A percentile compares a stretch with the other conserved stretches of the same genome.
Conservation (phyloP, 2,329 filamentous ascomycete genomes). For the Aspergillus terreus region DNA sequence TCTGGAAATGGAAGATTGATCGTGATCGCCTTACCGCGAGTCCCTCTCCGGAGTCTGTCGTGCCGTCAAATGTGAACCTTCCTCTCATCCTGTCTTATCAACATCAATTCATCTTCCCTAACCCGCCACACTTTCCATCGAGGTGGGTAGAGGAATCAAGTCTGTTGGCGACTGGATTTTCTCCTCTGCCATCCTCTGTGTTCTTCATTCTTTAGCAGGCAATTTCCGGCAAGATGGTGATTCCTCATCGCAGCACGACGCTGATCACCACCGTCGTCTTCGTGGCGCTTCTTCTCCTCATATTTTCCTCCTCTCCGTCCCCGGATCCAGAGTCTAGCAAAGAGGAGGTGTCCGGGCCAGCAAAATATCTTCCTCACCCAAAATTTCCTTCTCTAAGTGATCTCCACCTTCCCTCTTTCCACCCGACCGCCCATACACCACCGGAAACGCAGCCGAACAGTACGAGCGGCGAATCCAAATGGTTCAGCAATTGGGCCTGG, state of each 20-base stretch:
- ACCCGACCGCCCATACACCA: constrained; percentile 65
- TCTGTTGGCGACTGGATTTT: background rate
- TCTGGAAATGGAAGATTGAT: background rate
- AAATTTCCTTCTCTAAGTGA: constrained; percentile 51
- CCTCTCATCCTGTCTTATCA: background rate
- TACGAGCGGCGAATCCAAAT: constrained; percentile 71
- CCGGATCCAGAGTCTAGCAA: constrained; percentile 18
- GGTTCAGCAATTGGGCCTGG: constrained; percentile 91
- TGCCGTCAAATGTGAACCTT: background rate
- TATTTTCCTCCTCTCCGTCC: constrained; percentile 41
- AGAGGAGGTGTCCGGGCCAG: constrained; percentile 20
- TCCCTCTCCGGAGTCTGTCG: background rate
- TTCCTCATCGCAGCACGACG: constrained; percentile 38
- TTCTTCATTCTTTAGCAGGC: background rate
- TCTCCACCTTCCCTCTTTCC: constrained; percentile 61
- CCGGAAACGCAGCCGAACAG: constrained; percentile 68
- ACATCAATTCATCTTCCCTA: background rate
- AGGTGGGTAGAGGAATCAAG: background rate
- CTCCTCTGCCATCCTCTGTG: background rate
- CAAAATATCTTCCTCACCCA: constrained; percentile 32
- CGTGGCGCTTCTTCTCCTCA: constrained; percentile 40
- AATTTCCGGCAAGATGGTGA: constrained; percentile 26
- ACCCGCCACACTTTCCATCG: background rate
- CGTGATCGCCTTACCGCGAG: background rate
- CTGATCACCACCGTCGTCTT: constrained; percentile 42